Evolutionary conservation across 768 basidiomycete species (phyloP).

Genomic region (Rhodotorula paludigena): DNA sequence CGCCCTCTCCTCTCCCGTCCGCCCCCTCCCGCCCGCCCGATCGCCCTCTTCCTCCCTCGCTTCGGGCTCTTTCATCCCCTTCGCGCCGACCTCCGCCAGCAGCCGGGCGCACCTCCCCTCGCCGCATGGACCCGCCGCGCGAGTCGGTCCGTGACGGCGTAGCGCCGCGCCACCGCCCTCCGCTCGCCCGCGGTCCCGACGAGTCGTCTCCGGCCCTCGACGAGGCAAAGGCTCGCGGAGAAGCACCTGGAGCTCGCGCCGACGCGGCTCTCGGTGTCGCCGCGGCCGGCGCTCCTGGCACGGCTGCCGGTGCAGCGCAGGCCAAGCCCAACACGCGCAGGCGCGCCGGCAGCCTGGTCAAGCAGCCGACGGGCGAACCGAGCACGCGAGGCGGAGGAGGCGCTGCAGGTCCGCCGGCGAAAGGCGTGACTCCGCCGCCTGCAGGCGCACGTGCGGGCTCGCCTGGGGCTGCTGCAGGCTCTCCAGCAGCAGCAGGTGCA

Average conservation of each 20-base stretch:
- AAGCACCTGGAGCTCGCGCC: background rate
- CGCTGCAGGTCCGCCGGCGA: no score
- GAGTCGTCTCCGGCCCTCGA: background rate
- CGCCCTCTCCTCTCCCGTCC: no score
- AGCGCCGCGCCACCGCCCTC: background rate
- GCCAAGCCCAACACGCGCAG: background rate
- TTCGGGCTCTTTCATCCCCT: no score
- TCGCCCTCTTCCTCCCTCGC: no score
- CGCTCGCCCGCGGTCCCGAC: background rate
- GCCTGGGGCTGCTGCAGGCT: background rate
- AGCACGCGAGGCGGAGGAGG: no score
- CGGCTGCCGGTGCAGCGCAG: background rate
- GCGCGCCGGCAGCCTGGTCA: background rate
- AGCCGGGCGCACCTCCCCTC: no score
- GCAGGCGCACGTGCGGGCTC: no score
- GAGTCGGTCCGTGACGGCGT: background rate
- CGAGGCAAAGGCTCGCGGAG: background rate
- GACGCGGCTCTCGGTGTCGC: background rate
- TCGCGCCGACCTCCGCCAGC: no score
- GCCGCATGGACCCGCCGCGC: background rate
- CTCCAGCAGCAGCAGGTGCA: background rate
- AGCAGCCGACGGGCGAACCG: no score
- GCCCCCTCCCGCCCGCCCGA: no score
- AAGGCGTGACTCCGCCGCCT: no score
- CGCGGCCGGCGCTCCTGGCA: background rate